Percentiles rank a stretch among this genome's conserved stretches.
These are phyloP conservation scores for Cladobotryum mycophilum DNA, from an alignment of 2,329 filamentous ascomycete species.

Conservation along the genomic window DNA sequence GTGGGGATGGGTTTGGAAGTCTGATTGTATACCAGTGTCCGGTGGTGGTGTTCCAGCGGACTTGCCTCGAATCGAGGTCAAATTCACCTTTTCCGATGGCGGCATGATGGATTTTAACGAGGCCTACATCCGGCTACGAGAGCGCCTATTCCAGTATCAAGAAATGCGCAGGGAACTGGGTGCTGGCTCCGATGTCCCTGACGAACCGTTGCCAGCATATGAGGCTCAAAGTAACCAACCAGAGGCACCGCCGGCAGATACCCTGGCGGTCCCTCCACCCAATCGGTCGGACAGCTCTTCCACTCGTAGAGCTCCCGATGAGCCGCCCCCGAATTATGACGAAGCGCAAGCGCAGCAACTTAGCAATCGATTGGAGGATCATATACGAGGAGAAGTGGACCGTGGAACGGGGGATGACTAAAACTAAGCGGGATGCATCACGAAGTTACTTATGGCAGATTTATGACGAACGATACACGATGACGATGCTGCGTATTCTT, in stretches of 20 bases:
- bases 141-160: conserved; percentile 73
- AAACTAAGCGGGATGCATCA: background rate
- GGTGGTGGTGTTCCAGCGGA: conserved; percentile 76
- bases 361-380: conserved; percentile 56
- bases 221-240: conserved; percentile 44
- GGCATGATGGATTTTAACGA: conserved; percentile 89
- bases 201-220: conserved; percentile 86
- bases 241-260: conserved; percentile 15
- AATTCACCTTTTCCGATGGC: conserved; percentile 87
- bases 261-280: conserved; percentile 19
- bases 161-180: conserved; percentile 66
- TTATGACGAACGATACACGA: conserved; percentile 5
- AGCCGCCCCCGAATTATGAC: conserved; percentile 87
- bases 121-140: conserved; percentile 76
- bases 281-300: conserved; percentile 31
- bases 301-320: conserved; percentile 48
- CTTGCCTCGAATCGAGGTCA: conserved; percentile 68
- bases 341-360: conserved; percentile 74
- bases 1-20: conserved; percentile 90
- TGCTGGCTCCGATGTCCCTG: conserved; percentile 58
- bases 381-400: conserved; percentile 68
- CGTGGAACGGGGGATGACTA: conserved; percentile 31
- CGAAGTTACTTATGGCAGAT: background rate
- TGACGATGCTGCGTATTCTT: conserved; percentile 4
- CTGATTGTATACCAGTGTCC: conserved; percentile 70